These are phyloP conservation scores for Aureobasidium sp. DNA, from an alignment of 2,329 filamentous ascomycete genomes.

Conservation along the genomic window DNA sequence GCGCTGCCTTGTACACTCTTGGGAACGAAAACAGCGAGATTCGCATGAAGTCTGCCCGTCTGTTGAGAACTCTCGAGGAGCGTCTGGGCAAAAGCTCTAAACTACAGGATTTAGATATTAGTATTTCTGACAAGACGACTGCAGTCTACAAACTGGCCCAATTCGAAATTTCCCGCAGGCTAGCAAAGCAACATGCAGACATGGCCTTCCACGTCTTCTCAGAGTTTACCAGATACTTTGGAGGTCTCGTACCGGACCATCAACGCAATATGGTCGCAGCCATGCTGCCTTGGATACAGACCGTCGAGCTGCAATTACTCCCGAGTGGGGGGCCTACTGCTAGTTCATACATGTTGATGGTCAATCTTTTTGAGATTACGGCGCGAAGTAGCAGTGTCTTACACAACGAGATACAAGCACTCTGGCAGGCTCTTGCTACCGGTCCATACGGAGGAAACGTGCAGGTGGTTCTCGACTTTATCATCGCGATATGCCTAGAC, in stretches of 20 bases:
- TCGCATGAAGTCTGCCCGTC: conserved; percentile 73
- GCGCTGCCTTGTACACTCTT: conserved; percentile 81
- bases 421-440: conserved; percentile 94
- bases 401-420: conserved; percentile 92
- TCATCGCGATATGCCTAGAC: conserved; percentile 88
- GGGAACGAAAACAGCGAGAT: conserved; percentile 88
- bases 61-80: conserved; percentile 75
- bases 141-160: conserved; percentile 96
- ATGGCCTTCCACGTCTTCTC: conserved; percentile 92
- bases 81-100: conserved; percentile 79
- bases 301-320: conserved; percentile 84
- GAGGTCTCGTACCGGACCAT: conserved; percentile 68
- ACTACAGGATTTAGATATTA: conserved; percentile 95
- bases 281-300: conserved; percentile 92
- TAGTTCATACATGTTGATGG: conserved; percentile 86
- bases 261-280: conserved; percentile 93
- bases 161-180: conserved; percentile 86
- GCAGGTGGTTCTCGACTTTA: conserved; percentile 88
- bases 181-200: conserved; percentile 82
- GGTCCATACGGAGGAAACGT: conserved; percentile 92
- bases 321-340: conserved; percentile 85
- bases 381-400: conserved; percentile 81
- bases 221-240: conserved; percentile 90
- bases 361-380: conserved; percentile 92
- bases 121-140: conserved; percentile 96